Conservation (phyloP, 2,329 filamentous ascomycete species). For the Didymellaceae sp. region DNA sequence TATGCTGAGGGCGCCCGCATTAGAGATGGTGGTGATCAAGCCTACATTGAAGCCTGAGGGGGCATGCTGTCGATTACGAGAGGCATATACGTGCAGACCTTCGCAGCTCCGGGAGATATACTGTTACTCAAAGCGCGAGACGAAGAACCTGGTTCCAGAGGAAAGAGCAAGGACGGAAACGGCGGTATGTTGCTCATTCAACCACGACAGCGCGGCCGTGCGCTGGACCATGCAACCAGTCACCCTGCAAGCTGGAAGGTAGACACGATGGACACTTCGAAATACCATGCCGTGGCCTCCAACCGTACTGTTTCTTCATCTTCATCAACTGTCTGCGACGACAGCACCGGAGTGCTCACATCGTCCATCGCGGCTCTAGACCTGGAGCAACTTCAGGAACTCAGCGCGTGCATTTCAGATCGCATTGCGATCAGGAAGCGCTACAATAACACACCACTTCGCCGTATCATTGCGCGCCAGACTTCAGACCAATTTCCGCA, state of each 20-base stretch:
- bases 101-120: conserved; percentile 1
- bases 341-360: background rate
- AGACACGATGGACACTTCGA: background rate
- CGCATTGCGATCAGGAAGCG: conserved; percentile 11
- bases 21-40: background rate
- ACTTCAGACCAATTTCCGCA: background rate
- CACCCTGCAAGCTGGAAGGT: conserved; percentile 4
- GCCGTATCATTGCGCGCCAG: conserved; percentile 5
- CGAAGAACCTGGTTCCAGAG: accelerated
- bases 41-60: background rate
- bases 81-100: conserved; percentile 1
- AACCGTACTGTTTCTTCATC: background rate
- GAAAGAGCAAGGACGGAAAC: background rate
- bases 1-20: background rate
- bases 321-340: too few species aligned
- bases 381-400: conserved; percentile 5
- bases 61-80: conserved; percentile 16
- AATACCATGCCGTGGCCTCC: background rate
- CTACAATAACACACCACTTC: conserved; percentile 13
- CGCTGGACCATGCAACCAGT: conserved; percentile 1
- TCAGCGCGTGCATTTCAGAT: conserved; percentile 1
- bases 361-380: background rate
- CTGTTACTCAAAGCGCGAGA: background rate
- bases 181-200: conserved; percentile 7
- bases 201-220: conserved; percentile 3